Conservation (phyloP, 1,139 yeast species). For the Komagataea norvegica region DNA sequence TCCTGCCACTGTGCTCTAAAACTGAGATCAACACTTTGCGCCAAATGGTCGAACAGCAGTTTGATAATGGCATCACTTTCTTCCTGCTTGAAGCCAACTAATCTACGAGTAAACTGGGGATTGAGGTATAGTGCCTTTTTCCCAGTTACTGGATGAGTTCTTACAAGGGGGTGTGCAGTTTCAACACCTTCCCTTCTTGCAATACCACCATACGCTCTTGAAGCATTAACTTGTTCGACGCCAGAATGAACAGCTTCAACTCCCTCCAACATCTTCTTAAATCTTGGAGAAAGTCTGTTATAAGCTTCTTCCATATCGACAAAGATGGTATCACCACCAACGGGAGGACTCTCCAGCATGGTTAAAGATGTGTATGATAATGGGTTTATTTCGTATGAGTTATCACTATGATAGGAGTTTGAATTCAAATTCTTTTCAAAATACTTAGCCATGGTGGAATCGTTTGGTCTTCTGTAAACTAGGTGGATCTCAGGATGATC, state of each 20-base stretch:
- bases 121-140: slow-evolving; percentile 54
- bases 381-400: slow-evolving; percentile 64
- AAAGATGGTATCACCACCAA: slow-evolving; percentile 70
- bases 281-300: slow-evolving; percentile 55
- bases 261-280: slow-evolving; percentile 48
- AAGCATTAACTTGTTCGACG: slow-evolving; percentile 53
- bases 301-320: slow-evolving; percentile 58
- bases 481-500: slow-evolving; percentile 55
- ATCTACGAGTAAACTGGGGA: slow-evolving; percentile 54
- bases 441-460: slow-evolving; percentile 30
- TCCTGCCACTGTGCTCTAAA: slow-evolving; percentile 52
- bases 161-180: slow-evolving; percentile 58
- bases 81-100: slow-evolving; percentile 59
- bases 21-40: slow-evolving; percentile 42
- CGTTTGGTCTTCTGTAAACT: slow-evolving; percentile 46
- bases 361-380: slow-evolving; percentile 60
- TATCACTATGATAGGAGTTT: slow-evolving; percentile 60
- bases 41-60: slow-evolving; percentile 48
- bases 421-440: slow-evolving; percentile 34
- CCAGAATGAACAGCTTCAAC: slow-evolving; percentile 61
- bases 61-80: slow-evolving; percentile 53
- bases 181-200: slow-evolving; percentile 57
- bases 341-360: slow-evolving; percentile 50
- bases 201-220: slow-evolving; percentile 48
- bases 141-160: slow-evolving; percentile 63